phyloP scores from a whole-genome alignment of 2,329 filamentous ascomycete species.

The Metarhizium humberi region DNA sequence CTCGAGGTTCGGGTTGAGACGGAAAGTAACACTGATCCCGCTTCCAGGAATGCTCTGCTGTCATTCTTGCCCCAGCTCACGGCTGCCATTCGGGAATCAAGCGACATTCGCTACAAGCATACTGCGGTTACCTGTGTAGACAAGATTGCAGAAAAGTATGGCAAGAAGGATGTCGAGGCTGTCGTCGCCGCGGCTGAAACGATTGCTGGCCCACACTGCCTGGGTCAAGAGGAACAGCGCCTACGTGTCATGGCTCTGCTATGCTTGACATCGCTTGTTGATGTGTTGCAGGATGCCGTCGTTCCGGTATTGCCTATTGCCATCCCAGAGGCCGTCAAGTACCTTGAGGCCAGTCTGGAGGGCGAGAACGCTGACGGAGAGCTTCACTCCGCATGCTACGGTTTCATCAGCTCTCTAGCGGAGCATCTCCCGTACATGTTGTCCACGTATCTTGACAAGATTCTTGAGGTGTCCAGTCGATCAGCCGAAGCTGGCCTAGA shows the following conservation, averaged over 20 bases:
- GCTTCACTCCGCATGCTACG: conserved; percentile 74
- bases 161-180: conserved; percentile 75
- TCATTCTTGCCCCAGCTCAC: conserved; percentile 74
- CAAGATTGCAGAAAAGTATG: conserved; percentile 89
- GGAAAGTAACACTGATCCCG: conserved; percentile 58
- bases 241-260: conserved; percentile 78
- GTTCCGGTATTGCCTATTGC: conserved; percentile 73
- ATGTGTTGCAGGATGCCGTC: conserved; percentile 78
- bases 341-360: conserved; percentile 55
- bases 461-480: conserved; percentile 62
- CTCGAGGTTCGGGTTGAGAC: conserved; percentile 71
- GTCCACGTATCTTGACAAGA: conserved; percentile 62
- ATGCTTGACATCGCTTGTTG: conserved; percentile 80
- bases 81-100: conserved; percentile 62
- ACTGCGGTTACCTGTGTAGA: conserved; percentile 85
- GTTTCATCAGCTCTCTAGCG: conserved; percentile 69
- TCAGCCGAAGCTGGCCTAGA: conserved; percentile 57
- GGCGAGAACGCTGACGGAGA: conserved; percentile 45
- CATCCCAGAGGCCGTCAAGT: conserved; percentile 60
- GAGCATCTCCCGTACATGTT: conserved; percentile 87
- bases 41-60: conserved; percentile 62
- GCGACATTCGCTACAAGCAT: conserved; percentile 68
- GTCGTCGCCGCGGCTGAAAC: conserved; percentile 67
- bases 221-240: conserved; percentile 63
- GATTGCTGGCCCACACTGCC: conserved; percentile 66